phyloP scores from a whole-genome alignment of 495 filamentous ascomycete species.

The Penicillium pulvis region DNA sequence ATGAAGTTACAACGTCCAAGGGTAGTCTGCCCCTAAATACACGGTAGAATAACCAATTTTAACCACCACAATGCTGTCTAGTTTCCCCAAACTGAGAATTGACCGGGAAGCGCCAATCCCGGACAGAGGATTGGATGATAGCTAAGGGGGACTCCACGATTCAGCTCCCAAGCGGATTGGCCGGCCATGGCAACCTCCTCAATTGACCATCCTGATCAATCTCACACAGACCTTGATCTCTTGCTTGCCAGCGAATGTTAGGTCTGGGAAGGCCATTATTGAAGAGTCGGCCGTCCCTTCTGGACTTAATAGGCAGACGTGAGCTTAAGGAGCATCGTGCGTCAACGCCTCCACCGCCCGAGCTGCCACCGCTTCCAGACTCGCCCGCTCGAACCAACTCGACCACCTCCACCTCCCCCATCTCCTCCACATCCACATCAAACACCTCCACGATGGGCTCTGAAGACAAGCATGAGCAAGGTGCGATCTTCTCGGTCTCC shows the following conservation, averaged over 20 bases:
- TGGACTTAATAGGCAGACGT: constrained; percentile 64
- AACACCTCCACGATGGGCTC: constrained; percentile 61
- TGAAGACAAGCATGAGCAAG: constrained; percentile 56
- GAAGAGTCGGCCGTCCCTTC: constrained; percentile 69
- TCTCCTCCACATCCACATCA: constrained; percentile 38
- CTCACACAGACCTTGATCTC: not conserved
- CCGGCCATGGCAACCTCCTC: constrained; percentile 1
- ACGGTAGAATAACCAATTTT: not conserved
- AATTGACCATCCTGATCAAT: not conserved
- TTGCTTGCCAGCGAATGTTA: constrained; percentile 48
- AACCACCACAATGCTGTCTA: not conserved
- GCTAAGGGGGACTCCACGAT: constrained; percentile 23
- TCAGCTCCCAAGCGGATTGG: constrained; percentile 12
- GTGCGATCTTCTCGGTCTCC: constrained; percentile 52
- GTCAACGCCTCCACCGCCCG: constrained; percentile 43
- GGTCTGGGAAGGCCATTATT: constrained; percentile 62
- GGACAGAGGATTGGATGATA: constrained; percentile 23
- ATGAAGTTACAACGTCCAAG: not conserved
- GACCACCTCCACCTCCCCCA: constrained; percentile 41
- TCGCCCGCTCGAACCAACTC: constrained; percentile 41
- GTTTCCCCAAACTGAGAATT: not conserved
- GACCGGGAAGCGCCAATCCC: constrained; percentile 19
- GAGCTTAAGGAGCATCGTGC: constrained; percentile 12
- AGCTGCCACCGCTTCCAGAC: constrained; percentile 56
- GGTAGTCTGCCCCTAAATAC: not conserved